Conservation (phyloP, 116 monocot species). For the Zostera marina region DNA sequence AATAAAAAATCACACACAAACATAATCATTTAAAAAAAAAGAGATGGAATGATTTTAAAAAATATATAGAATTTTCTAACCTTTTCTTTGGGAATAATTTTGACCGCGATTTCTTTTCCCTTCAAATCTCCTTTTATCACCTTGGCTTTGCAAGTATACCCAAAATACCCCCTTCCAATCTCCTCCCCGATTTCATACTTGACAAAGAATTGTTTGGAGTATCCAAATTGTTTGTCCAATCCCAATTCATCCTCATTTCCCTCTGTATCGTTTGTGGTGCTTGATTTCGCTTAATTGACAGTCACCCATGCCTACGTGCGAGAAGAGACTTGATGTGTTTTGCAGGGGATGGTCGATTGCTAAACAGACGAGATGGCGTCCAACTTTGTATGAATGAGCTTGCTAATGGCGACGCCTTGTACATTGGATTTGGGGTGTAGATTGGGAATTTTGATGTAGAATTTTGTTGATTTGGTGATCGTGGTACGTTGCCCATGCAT, state of each 20-base stretch:
- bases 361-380: conserved; percentile 55
- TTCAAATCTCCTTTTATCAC: conserved; percentile 80
- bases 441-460: conserved; percentile 45
- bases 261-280: conserved; percentile 37
- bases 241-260: conserved; percentile 38
- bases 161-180: conserved; percentile 79
- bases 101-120: conserved; percentile 72
- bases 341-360: conserved; percentile 76
- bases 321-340: conserved; percentile 88
- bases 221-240: conserved; percentile 69
- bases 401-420: conserved; percentile 56
- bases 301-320: conserved; percentile 35
- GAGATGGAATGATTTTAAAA: no score
- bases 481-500: conserved; percentile 11
- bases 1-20: no score
- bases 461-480: no score
- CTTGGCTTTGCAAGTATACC: conserved; percentile 55
- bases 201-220: conserved; percentile 46
- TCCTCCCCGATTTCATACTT: conserved; percentile 79
- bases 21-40: no score
- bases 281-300: conserved; percentile 61
- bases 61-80: conserved; percentile 24
- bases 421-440: conserved; percentile 60
- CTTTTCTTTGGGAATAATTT: conserved; percentile 81
- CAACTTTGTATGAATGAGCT: conserved; percentile 25